These are phyloP conservation scores for Colletotrichum cereale DNA, from an alignment of 2,329 filamentous ascomycete species.

Conservation along the genomic window DNA sequence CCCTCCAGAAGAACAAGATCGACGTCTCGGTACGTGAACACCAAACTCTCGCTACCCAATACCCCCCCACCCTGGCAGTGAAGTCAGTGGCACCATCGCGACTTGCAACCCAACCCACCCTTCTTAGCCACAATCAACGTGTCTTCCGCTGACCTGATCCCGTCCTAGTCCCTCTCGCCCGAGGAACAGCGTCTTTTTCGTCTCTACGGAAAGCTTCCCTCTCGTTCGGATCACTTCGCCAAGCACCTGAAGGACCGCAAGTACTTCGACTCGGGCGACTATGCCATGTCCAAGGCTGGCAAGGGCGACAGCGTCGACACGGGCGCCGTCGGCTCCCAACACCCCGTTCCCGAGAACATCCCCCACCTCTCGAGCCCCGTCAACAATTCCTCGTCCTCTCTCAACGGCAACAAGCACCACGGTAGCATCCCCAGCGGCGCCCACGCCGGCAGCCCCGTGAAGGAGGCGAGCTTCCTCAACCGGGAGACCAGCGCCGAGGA, in stretches of 20 bases:
- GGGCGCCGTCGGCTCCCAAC: conserved; percentile 92
- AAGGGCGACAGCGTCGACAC: conserved; percentile 95
- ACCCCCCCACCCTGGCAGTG: conserved; percentile 25
- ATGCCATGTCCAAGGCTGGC: conserved; percentile 95
- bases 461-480: conserved; percentile 90
- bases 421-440: conserved; percentile 51
- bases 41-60: conserved; percentile 38
- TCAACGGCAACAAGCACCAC: conserved; percentile 39
- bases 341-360: conserved; percentile 95
- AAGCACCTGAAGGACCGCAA: conserved; percentile 99
- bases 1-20: conserved; percentile 98
- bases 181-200: conserved; percentile 98
- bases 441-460: conserved; percentile 83
- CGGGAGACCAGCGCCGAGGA: conserved; percentile 81
- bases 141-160: conserved; percentile 42
- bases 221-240: conserved; percentile 94
- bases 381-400: conserved; percentile 46
- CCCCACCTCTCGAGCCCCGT: conserved; percentile 84
- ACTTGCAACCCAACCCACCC: neutral
- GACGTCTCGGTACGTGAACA: conserved; percentile 84
- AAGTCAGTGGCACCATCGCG: conserved; percentile 26
- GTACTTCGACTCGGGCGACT: conserved; percentile 97
- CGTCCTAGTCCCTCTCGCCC: conserved; percentile 81
- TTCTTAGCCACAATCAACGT: conserved; percentile 7
- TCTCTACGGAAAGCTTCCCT: conserved; percentile 97